Evolutionary conservation across 768 basidiomycete species (phyloP), one percentile per base, ranked within the genome.

Genomic region (Sporobolomyces roseus): DNA sequence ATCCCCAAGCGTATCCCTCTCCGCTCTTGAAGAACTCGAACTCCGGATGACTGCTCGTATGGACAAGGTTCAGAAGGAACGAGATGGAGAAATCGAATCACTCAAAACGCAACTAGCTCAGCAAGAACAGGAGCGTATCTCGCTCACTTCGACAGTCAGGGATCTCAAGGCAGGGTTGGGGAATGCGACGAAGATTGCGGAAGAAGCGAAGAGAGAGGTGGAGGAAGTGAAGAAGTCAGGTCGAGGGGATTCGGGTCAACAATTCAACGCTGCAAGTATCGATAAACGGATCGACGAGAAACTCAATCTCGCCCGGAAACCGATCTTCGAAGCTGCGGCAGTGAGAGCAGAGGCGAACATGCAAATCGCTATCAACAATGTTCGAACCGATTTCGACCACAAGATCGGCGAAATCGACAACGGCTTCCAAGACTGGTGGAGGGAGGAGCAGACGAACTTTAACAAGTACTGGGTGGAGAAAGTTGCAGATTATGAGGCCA

Each of bases 341-440:
- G 9, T 4, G 19, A 54, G 14, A 19, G 21, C 35, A 5, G 33
- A 35, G 4, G 52, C 32, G n/a, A 32, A 54, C n/a, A 35, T 27
- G 8, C 21, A 6, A 12, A 35, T 7, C 3, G 3, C 21, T 13
- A 35, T 54, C n/a, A 21, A 16, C 9, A 10, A 54, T 13, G 30
- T 19, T 3, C 33, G 3, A 32, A n/a, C 29, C 5, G 9, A 7
- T 19, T 54, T 54, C 19, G 32, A 33, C 17, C 8, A 6, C 9
- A 33, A 35, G 19, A 32, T 54, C 52, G 14, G 4, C 4, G 52
- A 12, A 17, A 54, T 54, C 12, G 52, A 54, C 9, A 30, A 7
- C 4, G 52, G 52, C 13, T 54, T 54, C 32, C 21, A 33, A 32
- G 52, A 54, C 9, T 54, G 52, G 52, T 54, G 52, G 52, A 9